These are phyloP conservation scores for Fusarium anthophilum DNA, from an alignment of 2,329 filamentous ascomycete genomes.

Conservation along the genomic window DNA sequence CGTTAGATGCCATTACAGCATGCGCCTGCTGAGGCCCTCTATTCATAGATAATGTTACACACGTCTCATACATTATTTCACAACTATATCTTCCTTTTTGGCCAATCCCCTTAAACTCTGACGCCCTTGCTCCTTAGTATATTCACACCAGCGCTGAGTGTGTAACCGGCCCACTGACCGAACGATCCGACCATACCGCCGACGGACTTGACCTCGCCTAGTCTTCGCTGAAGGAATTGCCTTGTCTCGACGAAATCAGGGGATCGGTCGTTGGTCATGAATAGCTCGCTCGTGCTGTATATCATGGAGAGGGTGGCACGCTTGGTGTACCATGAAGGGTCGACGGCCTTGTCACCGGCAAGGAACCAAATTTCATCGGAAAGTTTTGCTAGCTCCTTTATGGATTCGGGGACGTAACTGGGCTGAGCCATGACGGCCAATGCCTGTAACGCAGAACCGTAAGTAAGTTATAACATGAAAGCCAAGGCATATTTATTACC, in stretches of 20 bases:
- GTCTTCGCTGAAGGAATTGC: conserved; percentile 78
- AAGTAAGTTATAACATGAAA: conserved; percentile 9
- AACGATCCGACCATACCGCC: conserved; percentile 71
- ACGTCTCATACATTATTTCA: conserved; percentile 42
- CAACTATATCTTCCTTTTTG: conserved; percentile 13
- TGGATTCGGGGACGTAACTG: conserved; percentile 76
- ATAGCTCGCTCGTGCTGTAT: conserved; percentile 82
- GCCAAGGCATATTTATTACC: conserved; percentile 59
- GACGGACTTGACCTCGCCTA: conserved; percentile 73
- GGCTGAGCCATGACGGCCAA: conserved; percentile 91
- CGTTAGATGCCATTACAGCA: conserved; percentile 15
- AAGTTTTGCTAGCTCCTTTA: conserved; percentile 81
- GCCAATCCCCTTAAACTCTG: conserved; percentile 66
- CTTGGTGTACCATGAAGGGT: conserved; percentile 86
- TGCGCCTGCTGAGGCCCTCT: conserved; percentile 17
- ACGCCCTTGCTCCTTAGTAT: conserved; percentile 88
- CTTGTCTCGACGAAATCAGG: conserved; percentile 79
- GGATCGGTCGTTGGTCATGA: conserved; percentile 90
- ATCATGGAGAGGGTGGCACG: conserved; percentile 65
- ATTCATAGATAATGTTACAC: conserved; percentile 32
- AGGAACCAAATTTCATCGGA: conserved; percentile 94
- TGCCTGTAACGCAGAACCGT: conserved; percentile 63
- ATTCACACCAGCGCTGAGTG: conserved; percentile 79
- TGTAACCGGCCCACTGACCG: conserved; percentile 84
- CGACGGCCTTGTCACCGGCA: conserved; percentile 82